phyloP scores from a whole-genome alignment of 805 yeast species.

The Starmerella potacharoeniae region DNA sequence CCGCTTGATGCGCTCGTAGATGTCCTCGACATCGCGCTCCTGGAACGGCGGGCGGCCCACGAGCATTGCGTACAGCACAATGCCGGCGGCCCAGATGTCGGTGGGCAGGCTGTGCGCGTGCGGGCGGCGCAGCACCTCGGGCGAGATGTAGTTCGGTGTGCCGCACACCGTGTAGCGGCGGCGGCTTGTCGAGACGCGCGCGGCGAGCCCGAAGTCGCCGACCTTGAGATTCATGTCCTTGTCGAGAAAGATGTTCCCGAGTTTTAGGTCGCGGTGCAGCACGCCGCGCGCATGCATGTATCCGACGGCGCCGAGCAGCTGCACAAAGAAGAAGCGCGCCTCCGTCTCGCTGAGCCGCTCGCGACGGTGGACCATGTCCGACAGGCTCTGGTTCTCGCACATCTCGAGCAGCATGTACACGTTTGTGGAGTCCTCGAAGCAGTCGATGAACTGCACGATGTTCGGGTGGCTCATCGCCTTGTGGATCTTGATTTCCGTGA shows the following conservation, averaged over 20 bases:
- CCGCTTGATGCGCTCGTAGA: constrained; percentile 80
- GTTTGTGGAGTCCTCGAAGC: constrained; percentile 92
- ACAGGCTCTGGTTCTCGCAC: constrained; percentile 86
- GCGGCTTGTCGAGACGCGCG: constrained; percentile 65
- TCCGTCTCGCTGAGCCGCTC: constrained; percentile 84
- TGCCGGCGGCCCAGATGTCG: constrained; percentile 96
- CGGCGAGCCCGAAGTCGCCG: constrained; percentile 98
- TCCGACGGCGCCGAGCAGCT: constrained; percentile 85
- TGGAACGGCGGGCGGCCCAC: constrained; percentile 97
- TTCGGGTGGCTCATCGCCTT: constrained; percentile 79
- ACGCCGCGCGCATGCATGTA: constrained; percentile 87
- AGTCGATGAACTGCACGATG: constrained; percentile 85
- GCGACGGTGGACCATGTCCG: constrained; percentile 82
- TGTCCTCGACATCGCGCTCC: constrained; percentile 82
- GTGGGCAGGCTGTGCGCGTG: constrained; percentile 87
- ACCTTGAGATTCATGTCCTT: constrained; percentile 87
- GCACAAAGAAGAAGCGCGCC: constrained; percentile 79
- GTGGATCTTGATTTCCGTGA: constrained; percentile 92
- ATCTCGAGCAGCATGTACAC: constrained; percentile 89
- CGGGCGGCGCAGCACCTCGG: constrained; percentile 68
- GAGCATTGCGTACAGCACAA: constrained; percentile 86
- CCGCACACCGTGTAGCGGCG: constrained; percentile 94
- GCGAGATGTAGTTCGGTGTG: constrained; percentile 97
- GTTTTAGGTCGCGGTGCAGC: constrained; percentile 88
- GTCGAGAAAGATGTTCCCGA: constrained; percentile 92